Base-by-base conservation (phyloP, 2,329 filamentous ascomycete genomes). In the Didymella glomerata region DNA sequence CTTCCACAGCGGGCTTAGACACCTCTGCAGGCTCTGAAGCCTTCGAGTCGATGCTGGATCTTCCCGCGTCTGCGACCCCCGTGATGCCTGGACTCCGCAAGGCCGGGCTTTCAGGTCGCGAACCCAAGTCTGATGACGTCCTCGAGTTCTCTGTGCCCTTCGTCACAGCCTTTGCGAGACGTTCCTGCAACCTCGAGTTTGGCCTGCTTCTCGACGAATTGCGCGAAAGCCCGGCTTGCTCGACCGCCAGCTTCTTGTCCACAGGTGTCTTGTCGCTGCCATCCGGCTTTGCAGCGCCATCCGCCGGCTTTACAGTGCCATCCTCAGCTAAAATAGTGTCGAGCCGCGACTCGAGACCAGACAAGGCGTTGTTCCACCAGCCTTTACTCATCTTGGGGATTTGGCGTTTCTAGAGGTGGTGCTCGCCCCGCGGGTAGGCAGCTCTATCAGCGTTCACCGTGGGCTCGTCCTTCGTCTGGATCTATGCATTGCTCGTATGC, bases 281-380 rank as follows among this genome's bases (percentile, higher is more conserved):
- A 18, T 75, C 71, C 25, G 71, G 65, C 51, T 73, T 74, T 5
- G 57, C 40, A 18, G 75, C 69, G 42, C 76, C 67, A 38, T 80
- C 67, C 57, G 78, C 79, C 54, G 74, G 75, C 60, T 76, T 79
- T 49, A 78, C 81, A 49, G 78, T 77, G 42, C 89, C 87, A 54
- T 91, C 88, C 66, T 97, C 93, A 53, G 92, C 88, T 61, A 99
- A 85, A 58, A 99, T 96, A 48, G 87, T 93, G 77, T 99, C 95
- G 60, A 99, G 85, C 42, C 91, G 88, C 60, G 93, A 96, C 80
- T 99, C 95, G 57, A 99, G 90, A 61, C 93, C 93, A 54, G 93
- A 93, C 61, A 98, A 92, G 64, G 94, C 93, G 78, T 94, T 92
- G 65, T 93, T 69, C 66, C 66, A 71, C 74, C 62, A 76, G 66